Percentiles rank a stretch among this genome's conserved stretches.
phyloP scores from a whole-genome alignment of 106 monocot species.

The Iris macrosiphon region DNA sequence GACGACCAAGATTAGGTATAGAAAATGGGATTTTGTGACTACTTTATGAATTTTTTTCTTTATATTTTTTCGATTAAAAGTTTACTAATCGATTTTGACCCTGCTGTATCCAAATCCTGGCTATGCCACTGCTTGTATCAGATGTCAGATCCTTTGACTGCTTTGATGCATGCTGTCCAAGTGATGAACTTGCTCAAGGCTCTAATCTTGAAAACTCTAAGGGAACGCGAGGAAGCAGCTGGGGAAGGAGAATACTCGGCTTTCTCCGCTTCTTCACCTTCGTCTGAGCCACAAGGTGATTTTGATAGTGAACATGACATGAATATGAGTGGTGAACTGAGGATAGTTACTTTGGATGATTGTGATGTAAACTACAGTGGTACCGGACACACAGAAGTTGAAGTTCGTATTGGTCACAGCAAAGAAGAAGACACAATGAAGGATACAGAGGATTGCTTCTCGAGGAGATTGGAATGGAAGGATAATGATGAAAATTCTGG shows the following conservation, averaged over 20 bases:
- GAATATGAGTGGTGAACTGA: slow-evolving; percentile 22
- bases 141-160: slow-evolving; percentile 98
- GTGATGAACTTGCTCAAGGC: slow-evolving; percentile 95
- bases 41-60: background rate
- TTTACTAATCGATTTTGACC: too few species aligned
- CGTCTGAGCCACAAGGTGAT: slow-evolving; percentile 18
- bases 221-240: slow-evolving; percentile 56
- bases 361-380: background rate
- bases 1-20: too few species aligned
- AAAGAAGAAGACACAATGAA: slow-evolving; percentile 25
- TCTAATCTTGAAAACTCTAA: slow-evolving; percentile 59
- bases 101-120: too few species aligned
- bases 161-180: slow-evolving; percentile 96
- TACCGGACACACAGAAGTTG: too few species aligned
- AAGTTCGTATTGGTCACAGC: background rate
- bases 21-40: too few species aligned
- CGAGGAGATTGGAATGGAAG: slow-evolving; percentile 39
- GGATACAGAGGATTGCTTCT: slow-evolving; percentile 49
- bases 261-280: slow-evolving; percentile 35
- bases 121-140: slow-evolving; percentile 24
- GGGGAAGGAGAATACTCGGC: slow-evolving; percentile 25
- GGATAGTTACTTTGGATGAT: slow-evolving; percentile 14
- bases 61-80: too few species aligned
- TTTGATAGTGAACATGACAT: slow-evolving; percentile 13
- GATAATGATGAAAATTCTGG: too few species aligned